These are phyloP conservation scores for Linnemannia elongata DNA, from an alignment of 192 early-diverging fungal genomes.

Conservation along the genomic window DNA sequence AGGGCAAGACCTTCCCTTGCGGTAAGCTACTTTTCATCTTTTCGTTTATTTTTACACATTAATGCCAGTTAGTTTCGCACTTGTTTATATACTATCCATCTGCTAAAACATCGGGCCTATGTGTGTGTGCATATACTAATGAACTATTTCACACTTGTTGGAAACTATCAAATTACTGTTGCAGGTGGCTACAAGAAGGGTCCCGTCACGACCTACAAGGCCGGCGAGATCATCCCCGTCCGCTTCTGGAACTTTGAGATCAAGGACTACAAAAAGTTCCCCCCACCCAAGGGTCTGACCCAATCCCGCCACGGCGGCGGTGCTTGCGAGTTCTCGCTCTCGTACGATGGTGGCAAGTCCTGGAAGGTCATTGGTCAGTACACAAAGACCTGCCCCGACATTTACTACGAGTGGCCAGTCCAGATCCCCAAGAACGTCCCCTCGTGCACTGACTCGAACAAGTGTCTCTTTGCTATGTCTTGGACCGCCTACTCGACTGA, in stretches of 20 bases:
- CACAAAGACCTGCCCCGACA: conserved; percentile 56
- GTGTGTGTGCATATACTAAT: background rate
- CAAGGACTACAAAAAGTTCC: conserved; percentile 40
- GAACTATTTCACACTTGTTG: background rate
- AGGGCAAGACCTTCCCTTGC: conserved; percentile 53
- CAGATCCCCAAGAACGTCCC: conserved; percentile 54
- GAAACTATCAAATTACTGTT: background rate
- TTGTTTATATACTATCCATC: background rate
- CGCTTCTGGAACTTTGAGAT: conserved; percentile 59
- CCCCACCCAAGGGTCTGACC: conserved; percentile 28
- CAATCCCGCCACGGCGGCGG: conserved; percentile 73
- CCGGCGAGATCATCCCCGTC: conserved; percentile 62
- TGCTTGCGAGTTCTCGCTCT: conserved; percentile 76
- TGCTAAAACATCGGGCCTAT: background rate
- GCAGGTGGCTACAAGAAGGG: conserved; percentile 53
- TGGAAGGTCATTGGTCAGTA: conserved; percentile 57
- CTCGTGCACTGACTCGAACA: conserved; percentile 32
- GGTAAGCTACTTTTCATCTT: conserved; percentile 6
- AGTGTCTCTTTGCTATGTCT: conserved; percentile 64
- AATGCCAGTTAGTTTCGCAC: no score
- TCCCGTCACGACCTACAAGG: conserved; percentile 58
- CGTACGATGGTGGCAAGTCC: conserved; percentile 70
- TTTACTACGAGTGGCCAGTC: conserved; percentile 56
- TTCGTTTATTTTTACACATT: background rate
- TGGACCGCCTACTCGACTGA: conserved; percentile 82